Evolutionary conservation across 169 alveolate genomes (phyloP).

Genomic region (Fabrea salina): DNA sequence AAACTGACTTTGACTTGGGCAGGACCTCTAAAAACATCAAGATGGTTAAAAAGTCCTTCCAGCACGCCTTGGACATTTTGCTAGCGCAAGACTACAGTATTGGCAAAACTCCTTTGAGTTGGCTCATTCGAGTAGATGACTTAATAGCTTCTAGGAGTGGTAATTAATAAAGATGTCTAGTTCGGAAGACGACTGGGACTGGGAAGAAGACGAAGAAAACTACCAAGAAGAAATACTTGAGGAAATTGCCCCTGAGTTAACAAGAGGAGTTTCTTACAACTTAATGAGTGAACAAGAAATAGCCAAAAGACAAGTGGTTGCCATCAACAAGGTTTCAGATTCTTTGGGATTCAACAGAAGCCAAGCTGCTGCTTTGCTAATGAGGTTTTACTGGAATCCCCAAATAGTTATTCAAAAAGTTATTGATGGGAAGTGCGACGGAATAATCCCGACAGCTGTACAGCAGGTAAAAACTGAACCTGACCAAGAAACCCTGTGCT

Average conservation of each 20-base stretch:
- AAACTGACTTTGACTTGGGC: conserved; percentile 49
- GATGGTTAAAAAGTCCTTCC: conserved; percentile 39
- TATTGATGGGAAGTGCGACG: conserved; percentile 5
- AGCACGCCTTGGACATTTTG: conserved; percentile 44
- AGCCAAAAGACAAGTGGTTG: background rate
- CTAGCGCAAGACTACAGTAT: background rate
- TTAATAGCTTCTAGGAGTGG: background rate
- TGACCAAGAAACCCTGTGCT: conserved; percentile 34
- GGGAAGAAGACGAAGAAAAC: conserved; percentile 11
- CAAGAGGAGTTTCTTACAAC: conserved; percentile 33
- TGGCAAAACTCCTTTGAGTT: background rate
- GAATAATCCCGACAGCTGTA: background rate
- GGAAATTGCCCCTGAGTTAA: conserved; percentile 22
- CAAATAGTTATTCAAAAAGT: conserved; percentile 29
- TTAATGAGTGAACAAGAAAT: conserved; percentile 29
- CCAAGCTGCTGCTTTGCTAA: conserved; percentile 31
- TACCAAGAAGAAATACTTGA: background rate
- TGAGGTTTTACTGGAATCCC: conserved; percentile 18
- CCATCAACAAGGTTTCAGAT: conserved; percentile 30
- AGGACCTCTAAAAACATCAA: conserved; percentile 35
- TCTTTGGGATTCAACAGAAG: conserved; percentile 11
- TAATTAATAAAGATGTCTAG: background rate
- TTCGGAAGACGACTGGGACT: background rate
- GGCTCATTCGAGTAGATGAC: conserved; percentile 11
- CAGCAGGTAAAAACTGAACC: background rate